Conservation (phyloP, 306 rosid species). For the Oemleria cerasiformis region DNA sequence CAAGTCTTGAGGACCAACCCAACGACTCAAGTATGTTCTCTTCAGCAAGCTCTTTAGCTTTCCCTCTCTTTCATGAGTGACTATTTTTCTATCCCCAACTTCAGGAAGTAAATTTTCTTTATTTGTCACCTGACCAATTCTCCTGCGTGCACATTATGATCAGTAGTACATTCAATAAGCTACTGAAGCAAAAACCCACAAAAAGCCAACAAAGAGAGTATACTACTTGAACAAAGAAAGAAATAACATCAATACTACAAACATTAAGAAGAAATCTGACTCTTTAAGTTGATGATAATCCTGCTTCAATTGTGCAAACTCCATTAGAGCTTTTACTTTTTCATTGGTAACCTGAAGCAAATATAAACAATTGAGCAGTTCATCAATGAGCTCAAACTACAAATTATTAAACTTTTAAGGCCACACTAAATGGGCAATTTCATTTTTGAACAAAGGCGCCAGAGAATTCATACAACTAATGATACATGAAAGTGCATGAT, state of each 20-base stretch:
- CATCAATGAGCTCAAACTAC: slow-evolving; percentile 19
- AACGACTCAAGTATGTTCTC: slow-evolving; percentile 77
- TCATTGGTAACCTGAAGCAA: slow-evolving; percentile 84
- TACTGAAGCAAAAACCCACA: slow-evolving; percentile 18
- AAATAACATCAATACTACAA: neutral
- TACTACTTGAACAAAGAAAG: neutral
- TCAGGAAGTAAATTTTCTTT: slow-evolving; percentile 39
- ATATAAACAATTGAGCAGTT: slow-evolving; percentile 19
- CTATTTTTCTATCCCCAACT: slow-evolving; percentile 43
- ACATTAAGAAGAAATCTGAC: slow-evolving; percentile 45
- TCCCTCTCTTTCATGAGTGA: slow-evolving; percentile 58
- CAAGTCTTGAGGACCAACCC: slow-evolving; percentile 59
- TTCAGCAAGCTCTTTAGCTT: slow-evolving; percentile 69
- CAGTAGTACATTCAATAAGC: slow-evolving; percentile 13
- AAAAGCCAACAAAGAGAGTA: slow-evolving; percentile 6
- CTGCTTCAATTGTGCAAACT: slow-evolving; percentile 80
- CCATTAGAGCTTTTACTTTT: slow-evolving; percentile 91
- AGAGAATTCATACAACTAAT: neutral
- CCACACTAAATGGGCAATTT: neutral
- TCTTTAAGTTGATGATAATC: slow-evolving; percentile 68
- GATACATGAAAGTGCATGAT: neutral
- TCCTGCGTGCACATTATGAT: slow-evolving; percentile 53
- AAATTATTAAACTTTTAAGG: neutral
- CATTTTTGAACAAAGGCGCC: neutral
- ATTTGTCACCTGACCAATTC: slow-evolving; percentile 37